A percentile compares a stretch with the other conserved stretches of the same genome.
Evolutionary conservation across 305 asterid species (phyloP).

Genomic region (Coffea humblotiana): DNA sequence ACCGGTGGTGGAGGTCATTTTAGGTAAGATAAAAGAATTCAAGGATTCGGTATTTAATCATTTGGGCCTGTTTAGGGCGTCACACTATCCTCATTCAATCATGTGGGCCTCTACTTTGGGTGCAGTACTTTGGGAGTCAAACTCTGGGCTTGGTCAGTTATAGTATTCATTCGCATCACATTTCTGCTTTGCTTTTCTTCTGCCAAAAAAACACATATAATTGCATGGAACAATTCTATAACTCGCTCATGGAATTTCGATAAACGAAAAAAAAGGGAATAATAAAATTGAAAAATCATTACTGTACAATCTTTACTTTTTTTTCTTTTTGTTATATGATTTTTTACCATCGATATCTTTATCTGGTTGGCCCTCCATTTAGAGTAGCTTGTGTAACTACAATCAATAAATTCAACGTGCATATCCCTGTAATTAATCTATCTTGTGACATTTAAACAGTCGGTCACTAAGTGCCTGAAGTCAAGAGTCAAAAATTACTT

Average conservation of each 20-base stretch:
- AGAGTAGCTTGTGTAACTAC: not conserved
- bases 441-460: not conserved
- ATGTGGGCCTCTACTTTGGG: not conserved
- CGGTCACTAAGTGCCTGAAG: not conserved
- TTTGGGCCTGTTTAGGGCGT: no score
- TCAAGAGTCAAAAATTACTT: not conserved
- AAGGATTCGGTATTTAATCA: not conserved
- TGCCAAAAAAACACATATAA: not conserved
- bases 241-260: not conserved
- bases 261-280: not conserved
- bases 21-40: not conserved
- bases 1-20: constrained; percentile 12
- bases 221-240: not conserved
- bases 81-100: no score
- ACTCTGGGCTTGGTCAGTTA: not conserved
- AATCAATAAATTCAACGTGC: not conserved
- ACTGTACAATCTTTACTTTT: not conserved
- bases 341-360: not conserved
- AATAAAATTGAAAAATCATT: not conserved
- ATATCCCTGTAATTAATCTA: not conserved
- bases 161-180: not conserved
- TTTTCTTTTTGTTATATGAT: not conserved
- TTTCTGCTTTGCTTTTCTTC: no score
- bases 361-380: not conserved
- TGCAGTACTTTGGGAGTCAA: not conserved